Base-by-base conservation (phyloP, 192 early-diverging fungal genomes). In the Backusella psychrophila region DNA sequence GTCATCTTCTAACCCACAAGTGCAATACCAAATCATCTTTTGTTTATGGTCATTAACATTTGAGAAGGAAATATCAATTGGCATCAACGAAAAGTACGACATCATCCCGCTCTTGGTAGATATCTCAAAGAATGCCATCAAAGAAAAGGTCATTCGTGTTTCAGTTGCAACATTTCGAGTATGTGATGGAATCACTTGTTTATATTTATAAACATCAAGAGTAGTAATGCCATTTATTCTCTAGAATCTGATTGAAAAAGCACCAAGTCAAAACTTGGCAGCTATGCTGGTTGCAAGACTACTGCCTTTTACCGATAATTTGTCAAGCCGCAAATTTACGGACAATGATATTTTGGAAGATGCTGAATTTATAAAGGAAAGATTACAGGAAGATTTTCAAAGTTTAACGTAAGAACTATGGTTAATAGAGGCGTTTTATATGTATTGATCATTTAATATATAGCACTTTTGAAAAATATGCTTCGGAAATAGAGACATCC, bases 61-160 rank as follows among this genome's bases (percentile, higher is more conserved):
- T 33, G 33, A 33, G 33, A 33, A 33, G 33, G 33, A 33, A 3
- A 33, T 33, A 33, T 33, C 33, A 33, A 33, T 33, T 33, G 33
- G 3, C 3, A 33, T 33, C 33, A 33, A 33, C 33, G 33, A 33
- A 33, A 87, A 86, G 78, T 94, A 93, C 82, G 93, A 96, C 82
- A 81, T 99, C 15, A 90, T 98, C 68, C 93, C 96, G 6, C 67
- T 88, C 8, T 75, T 96, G 52, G 91, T 95, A 23, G 96, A 98
- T 36, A 92, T 98, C 82, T 96, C 95, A 66, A 97, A 97, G 78
- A 83, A 83, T 6, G 94, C 98, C 0, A 94, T 96, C 85, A 99
- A 99, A 85, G 98, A 99, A 77, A 99, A 99, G 78, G 94, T 99
- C 15, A 90, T 97, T 72, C 92, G 98, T n/a, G 92, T 99, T 12